Evolutionary conservation across 257 asterid genomes (phyloP), one percentile per base, ranked within the genome.

Genomic region (Ilex aquifolium): DNA sequence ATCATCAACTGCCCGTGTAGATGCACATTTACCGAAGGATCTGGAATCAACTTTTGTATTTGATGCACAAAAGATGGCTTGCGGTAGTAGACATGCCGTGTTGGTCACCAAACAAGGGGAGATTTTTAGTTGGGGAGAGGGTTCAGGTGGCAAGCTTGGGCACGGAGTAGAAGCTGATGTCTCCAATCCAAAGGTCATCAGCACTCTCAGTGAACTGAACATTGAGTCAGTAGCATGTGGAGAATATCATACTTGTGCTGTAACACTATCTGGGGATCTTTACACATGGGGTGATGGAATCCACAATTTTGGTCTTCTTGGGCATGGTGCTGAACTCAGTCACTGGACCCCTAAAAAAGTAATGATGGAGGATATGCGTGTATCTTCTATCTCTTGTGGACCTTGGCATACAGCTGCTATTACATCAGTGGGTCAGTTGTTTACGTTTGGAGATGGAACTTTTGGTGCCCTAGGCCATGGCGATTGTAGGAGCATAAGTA

Each of bases 391-490:
- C 56, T 80, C 95, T 15, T 87, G 93, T 67, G 95, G 95, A 59
- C 90, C 90, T 51, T 87, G 93, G 93, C 93, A 87, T 69, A 73
- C 95, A 49, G 93, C 95, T 64, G 88, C 69, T 57, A 73, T 85
- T 64, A 79, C 92, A 53, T 80, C 88, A 40, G 52, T 39, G 21
- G 90, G 90, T 56, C 81, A 72, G 72, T 39, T 87, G 62, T 85
- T 87, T 70, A 84, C 95, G 2, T 87, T 84, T 72, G 95, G 92
- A 56, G 95, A 87, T 58, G 95, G 95, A 63, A 73, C 90, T 64
- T 87, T 87, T 57, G 95, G 95, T 62, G 95, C 92, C 30, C 74
- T 87, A 40, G 95, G 95, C 59, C 95, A 87, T 67, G 85, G 90
- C 55, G 85, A 80, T 75, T 75, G 72, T 56, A 66, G 74, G 64